Conservation (phyloP, 176 grass and related monocot species). For the Alopecurus myosuroides region DNA sequence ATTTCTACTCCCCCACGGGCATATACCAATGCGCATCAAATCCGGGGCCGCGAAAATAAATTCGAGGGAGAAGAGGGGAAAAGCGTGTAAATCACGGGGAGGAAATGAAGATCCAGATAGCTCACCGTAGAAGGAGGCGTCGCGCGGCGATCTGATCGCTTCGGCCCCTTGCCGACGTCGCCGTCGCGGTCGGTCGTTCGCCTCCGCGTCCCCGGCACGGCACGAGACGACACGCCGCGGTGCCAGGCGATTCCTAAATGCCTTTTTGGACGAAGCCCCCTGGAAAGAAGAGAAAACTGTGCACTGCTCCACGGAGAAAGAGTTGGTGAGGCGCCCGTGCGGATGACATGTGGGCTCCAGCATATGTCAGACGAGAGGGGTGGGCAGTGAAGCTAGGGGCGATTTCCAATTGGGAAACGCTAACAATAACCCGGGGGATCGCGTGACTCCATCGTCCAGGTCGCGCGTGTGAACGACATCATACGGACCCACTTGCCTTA, state of each 20-base stretch:
- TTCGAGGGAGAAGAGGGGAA: not conserved
- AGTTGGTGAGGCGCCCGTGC: not conserved
- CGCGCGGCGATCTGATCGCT: not conserved
- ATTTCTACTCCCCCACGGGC: not conserved
- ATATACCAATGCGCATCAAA: not conserved
- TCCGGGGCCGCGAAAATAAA: not conserved
- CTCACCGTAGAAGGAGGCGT: not conserved
- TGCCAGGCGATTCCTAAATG: not conserved
- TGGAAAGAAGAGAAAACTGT: not conserved
- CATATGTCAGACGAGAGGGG: not conserved
- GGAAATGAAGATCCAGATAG: not conserved
- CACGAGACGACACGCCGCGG: not conserved
- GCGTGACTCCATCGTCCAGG: too few species aligned
- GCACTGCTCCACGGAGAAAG: not conserved
- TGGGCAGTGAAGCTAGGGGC: not conserved
- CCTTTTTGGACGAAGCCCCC: not conserved
- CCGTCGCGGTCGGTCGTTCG: not conserved
- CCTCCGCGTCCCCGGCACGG: slow-evolving; percentile 1
- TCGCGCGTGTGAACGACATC: too few species aligned
- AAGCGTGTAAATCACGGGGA: not conserved
- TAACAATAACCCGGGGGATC: too few species aligned
- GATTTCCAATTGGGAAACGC: too few species aligned
- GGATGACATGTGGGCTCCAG: not conserved
- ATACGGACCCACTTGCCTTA: too few species aligned
- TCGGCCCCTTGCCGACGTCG: not conserved